Evolutionary conservation across 352 stramenopile species (phyloP), one percentile per base, ranked within the genome.

Genomic region (Phytophthora ramorum): DNA sequence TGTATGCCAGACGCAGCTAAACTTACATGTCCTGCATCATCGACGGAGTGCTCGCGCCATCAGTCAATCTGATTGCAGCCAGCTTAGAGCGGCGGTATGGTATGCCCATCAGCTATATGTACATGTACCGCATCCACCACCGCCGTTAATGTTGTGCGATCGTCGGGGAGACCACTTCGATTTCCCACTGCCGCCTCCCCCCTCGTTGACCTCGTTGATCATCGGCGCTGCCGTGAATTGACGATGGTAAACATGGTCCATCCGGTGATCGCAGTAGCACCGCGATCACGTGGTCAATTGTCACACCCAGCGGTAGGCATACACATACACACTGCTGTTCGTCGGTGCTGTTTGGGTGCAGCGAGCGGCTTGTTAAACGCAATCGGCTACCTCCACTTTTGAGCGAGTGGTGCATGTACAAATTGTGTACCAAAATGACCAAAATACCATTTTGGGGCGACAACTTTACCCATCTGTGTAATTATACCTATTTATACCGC

Each of bases 221-320:
- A 13, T 50, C 45, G 7, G 12, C 28, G 22, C 16, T n/a, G 37
- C n/a, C 0, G n/a, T 65, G 46, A 37, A 68, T 22, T 24, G 38
- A 46, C 19, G 50, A 24, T 16, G 45, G 45, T 69, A 69, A 69
- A 58, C 61, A 69, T 20, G 32, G 10, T 50, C 50, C 50, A 60
- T 43, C 49, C 59, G n/a, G 50, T 51, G 60, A 68, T 58, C 52
- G 60, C 34, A 52, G 52, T 35, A 68, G 60, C 60, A 58, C 52
- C 60, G 24, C 60, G 26, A 64, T 58, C 26, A 63, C 61, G 45
- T 58, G 51, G 43, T 52, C 35, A 14, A 34, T 44, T 28, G 32
- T 63, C 52, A 58, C 51, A 52, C 26, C 26, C 26, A 34, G 28
- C 28, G 26, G 26, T 34, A 2, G 28, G 28, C 28, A 34, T 5